Evolutionary conservation across 352 stramenopile species (phyloP).

Genomic region (Globisporangium recalcitrans): DNA sequence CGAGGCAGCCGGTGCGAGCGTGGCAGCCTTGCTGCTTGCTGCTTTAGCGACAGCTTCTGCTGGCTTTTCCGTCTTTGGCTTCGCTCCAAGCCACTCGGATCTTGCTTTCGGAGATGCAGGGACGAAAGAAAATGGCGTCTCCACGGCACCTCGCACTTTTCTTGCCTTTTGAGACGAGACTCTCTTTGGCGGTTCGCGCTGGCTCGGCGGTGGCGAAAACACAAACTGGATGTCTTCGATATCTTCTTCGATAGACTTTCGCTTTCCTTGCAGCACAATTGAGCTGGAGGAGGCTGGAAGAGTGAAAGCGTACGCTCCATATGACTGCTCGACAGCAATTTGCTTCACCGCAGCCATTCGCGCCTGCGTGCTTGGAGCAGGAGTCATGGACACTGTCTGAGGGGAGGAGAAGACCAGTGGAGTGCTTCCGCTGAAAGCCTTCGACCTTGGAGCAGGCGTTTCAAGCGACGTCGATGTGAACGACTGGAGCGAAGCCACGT

Average conservation of each 20-base stretch:
- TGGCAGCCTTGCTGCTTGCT: conserved; percentile 19
- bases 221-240: conserved; percentile 51
- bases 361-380: conserved; percentile 12
- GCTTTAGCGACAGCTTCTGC: conserved; percentile 19
- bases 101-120: conserved; percentile 54
- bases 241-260: conserved; percentile 19
- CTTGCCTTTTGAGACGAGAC: conserved; percentile 16
- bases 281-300: conserved; percentile 22
- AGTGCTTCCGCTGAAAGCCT: conserved; percentile 11
- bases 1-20: conserved; percentile 10
- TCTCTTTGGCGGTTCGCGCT: conserved; percentile 59
- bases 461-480: conserved; percentile 7
- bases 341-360: conserved; percentile 8
- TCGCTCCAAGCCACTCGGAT: conserved; percentile 31
- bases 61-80: conserved; percentile 17
- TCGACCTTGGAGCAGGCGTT: conserved; percentile 18
- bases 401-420: conserved; percentile 27
- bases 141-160: conserved; percentile 22
- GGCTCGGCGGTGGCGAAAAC: conserved; percentile 54
- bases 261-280: conserved; percentile 14
- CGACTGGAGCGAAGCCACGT: not conserved
- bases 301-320: conserved; percentile 52
- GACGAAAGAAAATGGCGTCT: conserved; percentile 58
- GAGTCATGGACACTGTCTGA: conserved; percentile 36
- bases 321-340: conserved; percentile 5